Conservation (phyloP, 345 rosid genomes). For the Gynandropsis gynandra region DNA sequence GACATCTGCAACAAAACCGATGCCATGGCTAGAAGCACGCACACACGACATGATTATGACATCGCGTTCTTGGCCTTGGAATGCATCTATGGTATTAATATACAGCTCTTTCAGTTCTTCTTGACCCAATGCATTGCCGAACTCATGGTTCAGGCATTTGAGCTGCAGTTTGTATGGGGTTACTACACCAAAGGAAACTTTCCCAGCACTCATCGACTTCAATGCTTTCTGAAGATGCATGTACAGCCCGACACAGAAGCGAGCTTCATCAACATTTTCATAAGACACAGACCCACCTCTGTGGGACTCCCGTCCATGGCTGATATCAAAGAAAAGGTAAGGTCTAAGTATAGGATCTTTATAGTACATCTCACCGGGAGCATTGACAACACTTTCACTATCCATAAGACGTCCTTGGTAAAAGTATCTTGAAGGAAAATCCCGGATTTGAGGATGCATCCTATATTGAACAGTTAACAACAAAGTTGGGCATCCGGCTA, state of each 20-base stretch:
- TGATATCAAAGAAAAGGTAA: constrained; percentile 75
- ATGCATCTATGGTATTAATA: constrained; percentile 96
- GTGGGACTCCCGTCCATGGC: constrained; percentile 97
- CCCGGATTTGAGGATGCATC: constrained; percentile 98
- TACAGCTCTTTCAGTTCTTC: constrained; percentile 94
- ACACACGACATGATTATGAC: constrained; percentile 99
- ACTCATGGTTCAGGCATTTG: constrained; percentile 88
- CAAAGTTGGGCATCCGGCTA: constrained; percentile 95
- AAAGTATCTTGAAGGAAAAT: constrained; percentile 90
- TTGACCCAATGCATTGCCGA: constrained; percentile 62
- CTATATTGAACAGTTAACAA: constrained; percentile 91
- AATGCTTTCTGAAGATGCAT: constrained; percentile 80
- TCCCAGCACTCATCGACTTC: constrained; percentile 58
- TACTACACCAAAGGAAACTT: constrained; percentile 81
- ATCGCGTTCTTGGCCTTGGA: constrained; percentile 99
- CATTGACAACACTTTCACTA: constrained; percentile 70
- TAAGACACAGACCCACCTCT: constrained; percentile 96
- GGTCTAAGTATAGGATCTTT: constrained; percentile 86
- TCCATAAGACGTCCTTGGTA: constrained; percentile 96
- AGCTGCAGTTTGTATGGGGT: constrained; percentile 97
- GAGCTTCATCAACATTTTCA: constrained; percentile 90
- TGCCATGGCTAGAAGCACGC: constrained; percentile 91
- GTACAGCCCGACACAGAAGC: constrained; percentile 77
- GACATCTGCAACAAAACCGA: constrained; percentile 94
- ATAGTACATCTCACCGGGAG: constrained; percentile 81